Percentiles rank a stretch among this genome's conserved stretches.
phyloP scores from a whole-genome alignment of 2,329 filamentous ascomycete genomes.

The Monosporascus sp. region DNA sequence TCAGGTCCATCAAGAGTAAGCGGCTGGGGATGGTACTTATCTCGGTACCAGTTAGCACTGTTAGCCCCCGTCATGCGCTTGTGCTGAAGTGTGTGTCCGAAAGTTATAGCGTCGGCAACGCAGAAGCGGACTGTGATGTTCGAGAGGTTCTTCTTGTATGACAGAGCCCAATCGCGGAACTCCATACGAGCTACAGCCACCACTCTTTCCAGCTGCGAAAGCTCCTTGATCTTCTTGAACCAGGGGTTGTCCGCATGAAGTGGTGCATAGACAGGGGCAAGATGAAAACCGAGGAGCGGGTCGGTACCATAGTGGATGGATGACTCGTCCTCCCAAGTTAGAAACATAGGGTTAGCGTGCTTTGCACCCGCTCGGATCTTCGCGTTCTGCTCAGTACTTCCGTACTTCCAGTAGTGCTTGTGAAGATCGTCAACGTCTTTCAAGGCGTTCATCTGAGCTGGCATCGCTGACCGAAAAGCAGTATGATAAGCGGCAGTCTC shows the following conservation, averaged over 20 bases:
- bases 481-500: conserved; percentile 12
- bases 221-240: background rate
- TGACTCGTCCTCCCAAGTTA: conserved; percentile 27
- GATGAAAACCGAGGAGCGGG: conserved; percentile 51
- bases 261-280: conserved; percentile 39
- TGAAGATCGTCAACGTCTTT: conserved; percentile 17
- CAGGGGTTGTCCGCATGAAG: conserved; percentile 20
- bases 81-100: conserved; percentile 48
- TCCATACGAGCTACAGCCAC: conserved; percentile 35
- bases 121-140: conserved; percentile 40
- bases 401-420: conserved; percentile 31
- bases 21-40: conserved; percentile 31
- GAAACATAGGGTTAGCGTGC: conserved; percentile 41
- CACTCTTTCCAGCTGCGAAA: conserved; percentile 31
- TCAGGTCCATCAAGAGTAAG: conserved; percentile 34
- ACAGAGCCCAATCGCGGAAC: conserved; percentile 40
- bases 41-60: conserved; percentile 38
- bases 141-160: conserved; percentile 28
- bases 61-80: conserved; percentile 20
- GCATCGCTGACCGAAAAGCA: conserved; percentile 32
- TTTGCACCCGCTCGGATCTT: conserved; percentile 2
- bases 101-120: conserved; percentile 43
- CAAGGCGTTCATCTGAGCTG: conserved; percentile 22
- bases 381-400: conserved; percentile 15
- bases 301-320: conserved; percentile 44